Base-by-base conservation (phyloP, 257 asterid species). In the Petunia secreta region DNA sequence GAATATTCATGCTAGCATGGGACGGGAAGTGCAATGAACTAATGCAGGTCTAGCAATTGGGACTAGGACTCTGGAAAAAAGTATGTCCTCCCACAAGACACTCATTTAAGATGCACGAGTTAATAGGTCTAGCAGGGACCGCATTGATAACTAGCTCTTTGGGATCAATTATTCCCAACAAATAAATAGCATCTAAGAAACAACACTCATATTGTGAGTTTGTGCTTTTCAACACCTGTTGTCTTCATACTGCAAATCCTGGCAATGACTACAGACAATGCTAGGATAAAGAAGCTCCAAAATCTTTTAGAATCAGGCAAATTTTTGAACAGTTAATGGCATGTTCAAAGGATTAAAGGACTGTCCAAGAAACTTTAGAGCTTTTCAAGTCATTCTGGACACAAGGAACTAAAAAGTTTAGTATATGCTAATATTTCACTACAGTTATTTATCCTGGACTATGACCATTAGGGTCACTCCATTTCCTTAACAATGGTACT, bases 1-100 rank as follows among this genome's bases (percentile, higher is more conserved):
- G 55, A 64, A 67, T 34, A 67, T 43, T 67, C 15, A 67, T 41
- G 75, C 36, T n/a, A 67, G 75, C 75, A 67, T 25, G 43, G 75
- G 55, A 14, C 55, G n/a, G 8, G 75, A n/a, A n/a, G 39, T 43
- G 41, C 43, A 14, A 43, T 43, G 55, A 43, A 3, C 15, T 43
- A n/a, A 4, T 0, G 8, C 75, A 67, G 54, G 15, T 43, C 8
- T 43, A 41, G 55, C 15, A 43, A 43, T 67, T 67, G 55, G 75
- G 34, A 40, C 75, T 41, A 48, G 39, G 55, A 67, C 39, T 8
- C 39, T 3, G 14, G 55, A 11, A 44, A 67, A 67, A 34, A 41
- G 41, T 4, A n/a, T 67, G 39, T 9, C 55, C 37, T 67, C 75
- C 75, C 75, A 67, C 75, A n/a, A 67, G 75, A 67, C 8, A 0